Conservation (phyloP, 768 basidiomycete genomes). For the Suillus americanus region DNA sequence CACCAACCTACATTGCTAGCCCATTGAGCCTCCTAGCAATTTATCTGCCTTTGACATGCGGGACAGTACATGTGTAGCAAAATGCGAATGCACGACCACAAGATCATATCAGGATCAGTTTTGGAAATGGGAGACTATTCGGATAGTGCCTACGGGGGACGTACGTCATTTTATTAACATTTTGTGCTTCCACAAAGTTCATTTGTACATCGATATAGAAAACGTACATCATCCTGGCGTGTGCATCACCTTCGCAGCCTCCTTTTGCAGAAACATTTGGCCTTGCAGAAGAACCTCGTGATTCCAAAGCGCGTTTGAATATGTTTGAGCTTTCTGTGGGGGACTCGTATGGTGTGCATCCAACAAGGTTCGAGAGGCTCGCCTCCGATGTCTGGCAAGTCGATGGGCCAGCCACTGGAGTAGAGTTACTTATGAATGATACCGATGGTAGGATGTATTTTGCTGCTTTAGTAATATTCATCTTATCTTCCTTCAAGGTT, state of each 20-base stretch:
- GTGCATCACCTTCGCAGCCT: slow-evolving; percentile 38
- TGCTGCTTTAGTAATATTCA: slow-evolving; percentile 3
- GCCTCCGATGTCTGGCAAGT: slow-evolving; percentile 50
- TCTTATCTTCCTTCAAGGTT: slow-evolving; percentile 19
- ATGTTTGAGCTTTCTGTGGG: slow-evolving; percentile 28
- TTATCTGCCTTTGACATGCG: slow-evolving; percentile 50
- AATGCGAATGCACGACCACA: slow-evolving; percentile 13
- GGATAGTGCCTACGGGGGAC: neutral
- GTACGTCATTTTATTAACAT: neutral
- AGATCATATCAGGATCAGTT: slow-evolving; percentile 7
- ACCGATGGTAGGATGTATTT: slow-evolving; percentile 41
- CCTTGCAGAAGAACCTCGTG: slow-evolving; percentile 10
- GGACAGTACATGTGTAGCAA: slow-evolving; percentile 47
- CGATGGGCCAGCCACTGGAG: slow-evolving; percentile 44
- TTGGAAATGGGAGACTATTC: slow-evolving; percentile 17
- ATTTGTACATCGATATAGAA: slow-evolving; percentile 13
- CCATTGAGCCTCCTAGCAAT: slow-evolving; percentile 37
- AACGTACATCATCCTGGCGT: slow-evolving; percentile 40
- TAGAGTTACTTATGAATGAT: slow-evolving; percentile 45
- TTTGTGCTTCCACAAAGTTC: neutral
- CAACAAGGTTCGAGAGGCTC: slow-evolving; percentile 40
- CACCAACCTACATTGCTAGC: slow-evolving; percentile 2
- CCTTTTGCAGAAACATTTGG: slow-evolving; percentile 23
- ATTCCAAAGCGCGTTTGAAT: slow-evolving; percentile 16
- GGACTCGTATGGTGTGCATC: slow-evolving; percentile 16